Conservation (phyloP, 371 early-diverging fungal species). For the Synchytrium microbalum region DNA sequence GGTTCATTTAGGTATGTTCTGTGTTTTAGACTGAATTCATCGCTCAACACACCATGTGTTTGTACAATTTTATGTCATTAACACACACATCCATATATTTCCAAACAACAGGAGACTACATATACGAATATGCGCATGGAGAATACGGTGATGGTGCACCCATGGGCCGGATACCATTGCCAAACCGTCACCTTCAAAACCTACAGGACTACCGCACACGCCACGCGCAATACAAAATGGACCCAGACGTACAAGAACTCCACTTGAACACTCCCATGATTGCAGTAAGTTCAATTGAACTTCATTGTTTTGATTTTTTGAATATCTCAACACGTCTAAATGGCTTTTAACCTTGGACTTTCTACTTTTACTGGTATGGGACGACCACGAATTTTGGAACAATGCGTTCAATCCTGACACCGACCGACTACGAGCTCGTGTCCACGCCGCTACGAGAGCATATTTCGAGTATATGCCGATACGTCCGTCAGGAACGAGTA, state of each 20-base stretch:
- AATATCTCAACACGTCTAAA: too few species aligned
- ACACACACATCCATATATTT: too few species aligned
- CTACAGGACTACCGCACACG: conserved; percentile 10
- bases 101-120: too few species aligned
- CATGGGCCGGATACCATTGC: conserved; percentile 24
- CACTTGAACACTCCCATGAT: conserved; percentile 25
- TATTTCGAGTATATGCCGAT: conserved; percentile 36
- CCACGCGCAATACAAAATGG: conserved; percentile 29
- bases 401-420: conserved; percentile 10
- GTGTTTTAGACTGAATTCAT: not conserved
- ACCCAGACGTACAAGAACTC: conserved; percentile 23
- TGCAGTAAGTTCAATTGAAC: too few species aligned
- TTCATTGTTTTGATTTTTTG: too few species aligned
- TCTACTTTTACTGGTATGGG: too few species aligned
- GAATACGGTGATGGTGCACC: conserved; percentile 26
- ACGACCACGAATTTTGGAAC: conserved; percentile 23
- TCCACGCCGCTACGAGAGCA: conserved; percentile 22
- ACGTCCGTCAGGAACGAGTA: conserved; percentile 11
- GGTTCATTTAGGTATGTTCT: conserved; percentile 23
- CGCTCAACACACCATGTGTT: too few species aligned
- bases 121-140: too few species aligned
- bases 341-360: too few species aligned
- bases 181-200: too few species aligned
- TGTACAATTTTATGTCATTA: too few species aligned
- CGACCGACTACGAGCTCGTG: conserved; percentile 13